Conservation (phyloP, 768 basidiomycete species). For the Peribolospora kevripleyi region DNA sequence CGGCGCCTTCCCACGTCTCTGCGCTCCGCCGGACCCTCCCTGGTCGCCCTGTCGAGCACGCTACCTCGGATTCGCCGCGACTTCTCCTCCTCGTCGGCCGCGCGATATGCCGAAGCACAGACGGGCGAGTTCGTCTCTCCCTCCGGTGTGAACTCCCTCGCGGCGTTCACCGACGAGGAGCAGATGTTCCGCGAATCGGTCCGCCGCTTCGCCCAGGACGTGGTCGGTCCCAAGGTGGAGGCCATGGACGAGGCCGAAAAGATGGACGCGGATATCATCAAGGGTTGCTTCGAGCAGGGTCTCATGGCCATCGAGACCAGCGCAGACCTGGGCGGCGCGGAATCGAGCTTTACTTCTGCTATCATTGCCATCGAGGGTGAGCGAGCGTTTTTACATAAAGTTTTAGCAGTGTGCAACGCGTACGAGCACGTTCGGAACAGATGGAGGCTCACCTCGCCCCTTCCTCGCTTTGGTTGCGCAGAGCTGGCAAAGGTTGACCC, state of each 20-base stretch:
- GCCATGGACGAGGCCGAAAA: conserved; percentile 95
- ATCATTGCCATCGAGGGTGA: conserved; percentile 68
- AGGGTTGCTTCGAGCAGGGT: conserved; percentile 81
- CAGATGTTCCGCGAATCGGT: conserved; percentile 80
- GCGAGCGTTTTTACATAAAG: background rate
- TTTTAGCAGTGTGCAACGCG: background rate
- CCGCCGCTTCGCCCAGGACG: conserved; percentile 62
- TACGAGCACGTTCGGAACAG: background rate
- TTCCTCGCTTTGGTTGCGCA: background rate
- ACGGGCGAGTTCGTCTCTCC: background rate
- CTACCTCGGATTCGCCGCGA: no score
- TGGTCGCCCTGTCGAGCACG: no score
- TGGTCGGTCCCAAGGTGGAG: conserved; percentile 67
- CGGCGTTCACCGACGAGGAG: conserved; percentile 80
- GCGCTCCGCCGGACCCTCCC: no score
- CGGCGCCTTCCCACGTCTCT: no score
- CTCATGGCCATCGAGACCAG: conserved; percentile 94
- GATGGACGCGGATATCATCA: conserved; percentile 72
- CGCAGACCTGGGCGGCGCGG: conserved; percentile 59
- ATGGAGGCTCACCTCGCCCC: background rate
- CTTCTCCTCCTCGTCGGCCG: no score
- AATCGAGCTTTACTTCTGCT: conserved; percentile 75
- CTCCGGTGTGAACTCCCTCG: conserved; percentile 28
- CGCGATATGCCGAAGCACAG: background rate
- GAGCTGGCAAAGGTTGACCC: conserved; percentile 93